Evolutionary conservation across 2,329 filamentous ascomycete species (phyloP), one percentile per base, ranked within the genome.

Genomic region (Epichloe hybrida): DNA sequence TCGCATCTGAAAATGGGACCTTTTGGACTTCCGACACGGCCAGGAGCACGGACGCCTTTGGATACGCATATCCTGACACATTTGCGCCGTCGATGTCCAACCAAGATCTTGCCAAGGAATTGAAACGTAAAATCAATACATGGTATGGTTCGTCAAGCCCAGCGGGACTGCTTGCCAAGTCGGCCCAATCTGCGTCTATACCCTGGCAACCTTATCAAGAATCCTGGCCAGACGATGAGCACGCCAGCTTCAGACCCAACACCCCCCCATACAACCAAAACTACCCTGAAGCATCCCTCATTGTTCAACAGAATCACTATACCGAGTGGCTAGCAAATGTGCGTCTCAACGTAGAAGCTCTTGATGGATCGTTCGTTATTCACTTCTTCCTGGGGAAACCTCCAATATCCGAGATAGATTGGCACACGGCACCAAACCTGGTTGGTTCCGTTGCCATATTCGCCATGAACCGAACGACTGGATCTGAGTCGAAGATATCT

Each of bases 31-130:
- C 84, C 0, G 74, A 81, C 49, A 72, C 70, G 53, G 73, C 80
- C 12, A 75, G 83, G 34, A 71, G 76, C 40, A 78, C 77, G 6
- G 71, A 72, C 27, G 70, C 69, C 2, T 84, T 93, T 63, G 82
- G 82, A 13, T 93, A 93, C 62, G 81, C 80, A 0, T 94, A 94
- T 61, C 72, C 80, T 0, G 87, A 91, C 57, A 76, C 70, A 15
- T 60, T 59, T 48, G 46, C 58, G 8, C 56, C 61, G 2, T 50
- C 57, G 0, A 56, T 55, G n/a, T 57, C 58, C 20, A 51, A 54
- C 7, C 53, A 60, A 41, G 59, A 59, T n/a, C 45, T 63, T 2
- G 60, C 61, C 56, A 49, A 67, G 63, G 55, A 64, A 61, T 55
- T 65, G 59, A 54, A 67, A 59, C 62, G 60, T 53, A 65, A 67